Evolutionary conservation across 169 alveolate genomes (phyloP), one percentile per base, ranked within the genome.

Genomic region (Plasmodium falciparum): DNA sequence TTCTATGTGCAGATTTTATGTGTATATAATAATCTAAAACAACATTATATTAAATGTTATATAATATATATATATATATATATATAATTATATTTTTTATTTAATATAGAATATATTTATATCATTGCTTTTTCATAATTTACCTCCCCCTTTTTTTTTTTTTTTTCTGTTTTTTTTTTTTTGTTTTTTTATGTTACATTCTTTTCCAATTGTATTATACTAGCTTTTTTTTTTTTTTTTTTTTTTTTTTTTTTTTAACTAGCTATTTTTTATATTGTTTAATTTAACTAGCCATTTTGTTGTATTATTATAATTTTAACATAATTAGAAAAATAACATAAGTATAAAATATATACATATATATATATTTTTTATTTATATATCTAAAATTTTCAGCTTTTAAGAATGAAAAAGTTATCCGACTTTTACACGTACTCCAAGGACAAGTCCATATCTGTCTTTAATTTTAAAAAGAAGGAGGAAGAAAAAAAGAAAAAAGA

Each of bases 381-480:
- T 59, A 17, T 59, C 24, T 59, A 9, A 9, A 6, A 61, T 4
- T 61, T 61, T n/a, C 69, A 0, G 13, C n/a, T 6, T 61, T 61
- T 15, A 1, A 83, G 71, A 63, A 83, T 83, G 91, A 69, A 70
- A 62, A 54, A 29, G 47, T 26, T 83, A 29, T 39, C 78, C 29
- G 85, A 69, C 45, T 61, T 83, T 62, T 83, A 83, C 52, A 43
- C 73, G 13, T 83, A 83, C 22, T 83, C 91, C 29, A 62, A 56
- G 66, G 74, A 83, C 47, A 70, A 29, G 33, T 83, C 78, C 12
- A 47, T 74, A 69, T 5, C 91, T 33, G 39, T 83, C 43, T 69
- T 83, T 49, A 83, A 54, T 50, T 62, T 58, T n/a, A 83, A 15
- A 62, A 83, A 54, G 59, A 69, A 83, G 33, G 83, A 15, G 50